These are phyloP conservation scores for Amoebophrya sp. DNA, from an alignment of 169 alveolate species.

Conservation along the genomic window DNA sequence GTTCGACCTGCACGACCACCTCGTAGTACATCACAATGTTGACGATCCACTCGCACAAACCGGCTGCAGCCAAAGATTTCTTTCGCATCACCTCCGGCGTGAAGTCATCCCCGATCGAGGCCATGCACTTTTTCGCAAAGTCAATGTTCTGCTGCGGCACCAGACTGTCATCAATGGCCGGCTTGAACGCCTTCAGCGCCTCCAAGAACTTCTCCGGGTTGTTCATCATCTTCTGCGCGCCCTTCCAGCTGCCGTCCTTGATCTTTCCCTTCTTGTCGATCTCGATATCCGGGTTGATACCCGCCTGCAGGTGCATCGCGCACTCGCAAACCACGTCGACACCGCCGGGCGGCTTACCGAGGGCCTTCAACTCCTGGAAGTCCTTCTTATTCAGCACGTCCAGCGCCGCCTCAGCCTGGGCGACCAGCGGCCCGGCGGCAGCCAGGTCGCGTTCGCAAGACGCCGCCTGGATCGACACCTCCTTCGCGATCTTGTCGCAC, in stretches of 20 bases:
- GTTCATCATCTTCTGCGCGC: slow-evolving; percentile 87
- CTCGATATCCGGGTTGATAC: slow-evolving; percentile 64
- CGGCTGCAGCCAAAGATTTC: slow-evolving; percentile 86
- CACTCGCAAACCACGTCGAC: slow-evolving; percentile 84
- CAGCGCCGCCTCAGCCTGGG: slow-evolving; percentile 74
- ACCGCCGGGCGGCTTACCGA: slow-evolving; percentile 90
- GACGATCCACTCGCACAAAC: slow-evolving; percentile 72
- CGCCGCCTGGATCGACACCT: slow-evolving; percentile 76
- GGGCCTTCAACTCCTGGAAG: slow-evolving; percentile 82
- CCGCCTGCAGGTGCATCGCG: slow-evolving; percentile 81
- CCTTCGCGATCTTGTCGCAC: slow-evolving; percentile 81
- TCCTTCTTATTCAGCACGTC: slow-evolving; percentile 84
- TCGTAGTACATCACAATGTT: slow-evolving; percentile 84
- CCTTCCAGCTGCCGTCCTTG: slow-evolving; percentile 84
- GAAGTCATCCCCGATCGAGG: slow-evolving; percentile 42
- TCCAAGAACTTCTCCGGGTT: slow-evolving; percentile 84
- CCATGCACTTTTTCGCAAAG: slow-evolving; percentile 50
- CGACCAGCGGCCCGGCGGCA: slow-evolving; percentile 86
- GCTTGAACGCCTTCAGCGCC: slow-evolving; percentile 73
- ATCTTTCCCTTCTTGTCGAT: slow-evolving; percentile 84
- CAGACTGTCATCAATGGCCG: slow-evolving; percentile 70
- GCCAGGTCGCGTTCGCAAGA: slow-evolving; percentile 80
- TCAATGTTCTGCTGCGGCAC: slow-evolving; percentile 83
- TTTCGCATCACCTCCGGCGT: slow-evolving; percentile 70
- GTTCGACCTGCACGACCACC: slow-evolving; percentile 85